These are phyloP conservation scores for Thozetella sp. DNA, from an alignment of 495 filamentous ascomycete genomes.

Conservation along the genomic window DNA sequence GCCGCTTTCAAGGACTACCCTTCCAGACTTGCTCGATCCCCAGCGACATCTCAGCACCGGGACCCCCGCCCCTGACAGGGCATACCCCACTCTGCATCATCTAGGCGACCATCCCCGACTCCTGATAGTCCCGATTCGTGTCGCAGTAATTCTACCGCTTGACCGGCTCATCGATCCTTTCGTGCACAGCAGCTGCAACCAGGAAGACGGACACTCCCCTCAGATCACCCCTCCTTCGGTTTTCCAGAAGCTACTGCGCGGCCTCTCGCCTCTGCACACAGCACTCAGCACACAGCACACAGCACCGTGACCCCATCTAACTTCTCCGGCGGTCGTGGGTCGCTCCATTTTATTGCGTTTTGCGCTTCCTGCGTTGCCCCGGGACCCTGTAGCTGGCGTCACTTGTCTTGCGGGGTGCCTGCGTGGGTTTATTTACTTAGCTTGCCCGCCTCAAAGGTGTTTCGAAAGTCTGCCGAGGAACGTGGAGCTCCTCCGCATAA, in stretches of 20 bases:
- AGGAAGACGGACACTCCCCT: not conserved
- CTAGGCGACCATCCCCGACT: constrained; percentile 11
- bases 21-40: no score
- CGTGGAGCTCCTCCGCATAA: constrained; percentile 2
- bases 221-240: not conserved
- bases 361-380: not conserved
- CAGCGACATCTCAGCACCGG: not conserved
- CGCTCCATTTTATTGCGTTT: no score
- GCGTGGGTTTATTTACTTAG: not conserved
- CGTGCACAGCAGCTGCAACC: constrained; percentile 12
- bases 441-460: not conserved
- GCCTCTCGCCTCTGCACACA: constrained; percentile 4
- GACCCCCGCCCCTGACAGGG: constrained; percentile 4
- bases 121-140: constrained; percentile 14
- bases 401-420: not conserved
- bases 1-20: no score
- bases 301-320: no score
- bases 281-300: no score
- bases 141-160: constrained; percentile 30
- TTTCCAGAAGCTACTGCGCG: constrained; percentile 13
- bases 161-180: constrained; percentile 20
- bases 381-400: not conserved
- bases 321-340: no score
- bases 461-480: constrained; percentile 2
- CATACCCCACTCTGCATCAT: constrained; percentile 12